These are phyloP conservation scores for Fagopyrum homotropicum DNA, from an alignment of 148 eudicot genomes.

Conservation along the genomic window DNA sequence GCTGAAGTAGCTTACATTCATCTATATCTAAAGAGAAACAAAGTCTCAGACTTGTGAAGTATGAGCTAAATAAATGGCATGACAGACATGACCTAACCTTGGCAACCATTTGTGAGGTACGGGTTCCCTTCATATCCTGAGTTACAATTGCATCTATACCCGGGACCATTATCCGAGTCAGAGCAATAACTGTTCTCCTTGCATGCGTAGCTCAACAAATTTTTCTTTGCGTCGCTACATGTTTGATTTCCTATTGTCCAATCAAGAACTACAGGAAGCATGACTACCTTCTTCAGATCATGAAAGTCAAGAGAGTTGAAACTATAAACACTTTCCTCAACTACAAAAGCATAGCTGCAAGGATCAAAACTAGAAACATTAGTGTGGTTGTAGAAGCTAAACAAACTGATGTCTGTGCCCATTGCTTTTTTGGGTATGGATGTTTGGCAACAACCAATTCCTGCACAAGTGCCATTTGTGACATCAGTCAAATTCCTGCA, in stretches of 20 bases:
- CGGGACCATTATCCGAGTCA: not conserved
- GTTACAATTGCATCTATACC: not conserved
- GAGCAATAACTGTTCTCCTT: not conserved
- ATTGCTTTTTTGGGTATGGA: not conserved
- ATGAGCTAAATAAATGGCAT: not conserved
- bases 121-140: not conserved
- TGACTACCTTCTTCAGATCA: not conserved
- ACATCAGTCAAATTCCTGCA: not conserved
- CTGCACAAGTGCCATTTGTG: not conserved
- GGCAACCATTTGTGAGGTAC: not conserved
- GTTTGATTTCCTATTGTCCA: conserved; percentile 1
- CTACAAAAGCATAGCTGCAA: not conserved
- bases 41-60: not conserved
- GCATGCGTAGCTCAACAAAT: not conserved
- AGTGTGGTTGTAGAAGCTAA: not conserved
- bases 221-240: not conserved
- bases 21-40: not conserved
- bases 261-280: not conserved
- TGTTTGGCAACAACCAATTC: not conserved
- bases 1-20: not conserved
- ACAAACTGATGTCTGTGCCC: not conserved
- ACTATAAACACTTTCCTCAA: not conserved
- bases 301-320: not conserved
- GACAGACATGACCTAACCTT: not conserved
- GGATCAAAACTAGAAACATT: not conserved